Evolutionary conservation across 2,329 filamentous ascomycete species (phyloP), one percentile per base, ranked within the genome.

Genomic region (Cladosporium sp.): DNA sequence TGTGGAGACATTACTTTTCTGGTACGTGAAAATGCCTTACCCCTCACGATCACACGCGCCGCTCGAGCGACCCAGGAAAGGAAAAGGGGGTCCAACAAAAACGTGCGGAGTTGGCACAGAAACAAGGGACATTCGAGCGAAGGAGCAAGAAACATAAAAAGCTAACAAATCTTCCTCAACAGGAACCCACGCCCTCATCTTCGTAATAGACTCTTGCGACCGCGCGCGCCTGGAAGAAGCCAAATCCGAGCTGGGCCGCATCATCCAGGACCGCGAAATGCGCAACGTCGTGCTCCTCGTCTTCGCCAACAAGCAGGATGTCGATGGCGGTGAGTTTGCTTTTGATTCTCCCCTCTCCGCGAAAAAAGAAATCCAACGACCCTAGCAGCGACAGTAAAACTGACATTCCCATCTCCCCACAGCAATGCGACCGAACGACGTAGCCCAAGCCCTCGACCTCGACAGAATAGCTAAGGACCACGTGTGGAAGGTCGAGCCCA

Each of bases 1-100:
- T 99, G 70, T 99, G 93, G 93, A 90, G 93, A 80, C 93, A 97
- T 77, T 99, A 99, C 81, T 99, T 97, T 85, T 91, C 95, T 78
- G 73, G 73, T 69, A 30, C 11, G 47, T 50, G n/a, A n/a, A n/a
- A n/a, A n/a, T n/a, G n/a, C n/a, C n/a, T 15, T 36, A 36, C 32
- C 32, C 5, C n/a, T 15, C 37, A 7, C 20, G n/a, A n/a, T n/a
- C n/a, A n/a, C n/a, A n/a, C n/a, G n/a, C n/a, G n/a, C n/a, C n/a
- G n/a, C n/a, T n/a, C n/a, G n/a, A n/a, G n/a, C n/a, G n/a, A n/a
- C n/a, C n/a, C n/a, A n/a, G n/a, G n/a, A n/a, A n/a, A n/a, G n/a
- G n/a, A n/a, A n/a, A n/a, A n/a, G n/a, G n/a, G n/a, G n/a, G n/a
- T n/a, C n/a, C n/a, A n/a, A n/a, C n/a, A n/a, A n/a, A n/a, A n/a